Base-by-base conservation (phyloP, 2,329 filamentous ascomycete species). In the Pyrenochaeta sp. region DNA sequence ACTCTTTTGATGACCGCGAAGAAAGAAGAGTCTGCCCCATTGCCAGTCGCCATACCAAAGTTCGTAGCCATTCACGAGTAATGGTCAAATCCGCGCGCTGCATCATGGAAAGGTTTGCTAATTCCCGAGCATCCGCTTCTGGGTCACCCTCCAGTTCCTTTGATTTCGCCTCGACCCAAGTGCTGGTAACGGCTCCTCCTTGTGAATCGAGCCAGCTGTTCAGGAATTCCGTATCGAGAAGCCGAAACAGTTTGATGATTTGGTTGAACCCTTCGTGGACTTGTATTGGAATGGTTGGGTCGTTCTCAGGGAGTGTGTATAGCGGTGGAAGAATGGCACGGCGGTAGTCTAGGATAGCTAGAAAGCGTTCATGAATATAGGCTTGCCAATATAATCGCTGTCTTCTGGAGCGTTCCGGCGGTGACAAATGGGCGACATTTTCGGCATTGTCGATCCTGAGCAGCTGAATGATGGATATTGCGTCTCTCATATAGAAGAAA, bases 331-430 rank as follows among this genome's bases (percentile, higher is more conserved):
- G 55, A 7, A 72, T 71, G 4, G 71, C 67, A n/a, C 65, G 69
- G 4, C 75, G 75, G 29, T 79, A 79, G 26, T 79, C 74, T 3
- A 78, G 67, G 18, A 82, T 76, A 22, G 77, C 76, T n/a, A 80
- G 56, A 55, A 82, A 83, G 11, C 81, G 75, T 56, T 83, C 81
- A 46, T 82, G 79, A 21, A 83, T 79, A 52, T 78, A 82, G 9
- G 74, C 74, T 49, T 81, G 74, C 79, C 80, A 83, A 58, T 82
- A 82, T 1, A 81, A 61, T 3, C 80, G 71, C 48, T 81, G 77
- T 35, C 76, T 60, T 35, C 71, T 65, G 17, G 74, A 70, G 17
- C 72, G 62, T 38, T 78, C 74, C 2, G 70, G 53, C 3, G 58
- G 55, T 4, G 62, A 48, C 1, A 78, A 47, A 1, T 48, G 52